Percentiles rank a stretch among this genome's conserved stretches.
phyloP scores from a whole-genome alignment of 2,329 filamentous ascomycete species.

The Colletotrichum costaricense region DNA sequence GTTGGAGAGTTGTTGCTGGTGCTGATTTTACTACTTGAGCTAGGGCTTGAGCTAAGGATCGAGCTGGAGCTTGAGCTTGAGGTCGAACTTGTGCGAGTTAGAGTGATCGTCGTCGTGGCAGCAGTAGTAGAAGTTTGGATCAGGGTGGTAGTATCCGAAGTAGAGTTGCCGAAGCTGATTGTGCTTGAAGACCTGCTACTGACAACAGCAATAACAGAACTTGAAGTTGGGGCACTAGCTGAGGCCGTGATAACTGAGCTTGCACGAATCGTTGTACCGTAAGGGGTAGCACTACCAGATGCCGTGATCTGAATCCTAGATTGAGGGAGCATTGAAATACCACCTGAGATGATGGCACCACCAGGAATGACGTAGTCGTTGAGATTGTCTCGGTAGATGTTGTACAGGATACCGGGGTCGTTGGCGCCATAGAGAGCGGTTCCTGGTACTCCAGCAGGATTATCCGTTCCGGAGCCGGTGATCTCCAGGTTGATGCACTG shows the following conservation, averaged over 20 bases:
- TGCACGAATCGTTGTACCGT: not conserved
- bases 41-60: not conserved
- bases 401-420: slow-evolving; percentile 65
- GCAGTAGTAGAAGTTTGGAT: not conserved
- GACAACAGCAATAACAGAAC: not conserved
- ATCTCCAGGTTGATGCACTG: slow-evolving; percentile 68
- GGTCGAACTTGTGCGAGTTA: not conserved
- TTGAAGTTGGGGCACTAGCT: not conserved
- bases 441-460: slow-evolving; percentile 57
- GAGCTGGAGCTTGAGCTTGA: not conserved
- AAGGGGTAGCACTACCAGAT: slow-evolving; percentile 36
- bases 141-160: not conserved
- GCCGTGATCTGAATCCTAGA: slow-evolving; percentile 34
- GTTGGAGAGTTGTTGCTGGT: not conserved
- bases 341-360: slow-evolving; percentile 43
- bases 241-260: not conserved
- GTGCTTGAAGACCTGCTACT: not conserved
- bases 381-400: slow-evolving; percentile 58
- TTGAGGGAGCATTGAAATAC: slow-evolving; percentile 37
- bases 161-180: not conserved
- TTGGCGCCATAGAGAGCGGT: slow-evolving; percentile 63
- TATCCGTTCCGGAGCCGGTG: slow-evolving; percentile 60
- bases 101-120: not conserved
- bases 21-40: not conserved
- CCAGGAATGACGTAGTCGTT: slow-evolving; percentile 41